phyloP scores from a whole-genome alignment of 257 asterid genomes.

The Primulina huaijiensis region DNA sequence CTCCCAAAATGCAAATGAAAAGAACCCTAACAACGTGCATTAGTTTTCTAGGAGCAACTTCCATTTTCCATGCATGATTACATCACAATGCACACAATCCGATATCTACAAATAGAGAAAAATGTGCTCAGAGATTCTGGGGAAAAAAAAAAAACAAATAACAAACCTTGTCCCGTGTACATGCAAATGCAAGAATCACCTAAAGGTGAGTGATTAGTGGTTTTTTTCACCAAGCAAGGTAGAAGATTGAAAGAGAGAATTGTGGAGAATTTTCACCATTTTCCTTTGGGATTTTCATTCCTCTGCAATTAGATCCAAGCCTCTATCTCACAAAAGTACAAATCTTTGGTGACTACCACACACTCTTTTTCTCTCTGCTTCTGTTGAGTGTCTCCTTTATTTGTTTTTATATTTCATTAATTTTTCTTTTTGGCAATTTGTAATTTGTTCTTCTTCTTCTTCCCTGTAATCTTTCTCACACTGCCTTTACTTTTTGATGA shows the following conservation, averaged over 20 bases:
- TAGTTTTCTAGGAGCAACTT: conserved; percentile 26
- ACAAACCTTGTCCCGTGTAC: conserved; percentile 33
- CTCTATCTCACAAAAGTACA: conserved; percentile 28
- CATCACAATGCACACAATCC: conserved; percentile 27
- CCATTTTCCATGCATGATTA: conserved; percentile 32
- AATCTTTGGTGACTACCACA: conserved; percentile 15
- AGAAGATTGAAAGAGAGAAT: conserved; percentile 18
- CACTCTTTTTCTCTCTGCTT: conserved; percentile 15
- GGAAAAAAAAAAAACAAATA: neutral
- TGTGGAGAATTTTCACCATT: neutral
- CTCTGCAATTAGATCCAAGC: conserved; percentile 33
- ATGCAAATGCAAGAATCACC: conserved; percentile 31
- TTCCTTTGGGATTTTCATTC: conserved; percentile 31
- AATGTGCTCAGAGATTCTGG: conserved; percentile 18
- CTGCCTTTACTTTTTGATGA: neutral
- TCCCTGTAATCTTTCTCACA: neutral
- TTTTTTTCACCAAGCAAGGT: neutral
- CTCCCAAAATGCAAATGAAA: conserved; percentile 25
- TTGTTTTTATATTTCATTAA: neutral
- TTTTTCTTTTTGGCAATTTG: neutral
- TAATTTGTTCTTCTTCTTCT: neutral
- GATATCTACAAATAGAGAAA: conserved; percentile 19
- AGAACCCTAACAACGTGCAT: conserved; percentile 30
- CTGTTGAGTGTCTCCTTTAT: conserved; percentile 2
- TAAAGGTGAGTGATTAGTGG: conserved; percentile 17